Percentiles rank a stretch among this genome's conserved stretches.
Conservation (phyloP, 108 stramenopile species). For the Nitzschia palea region DNA sequence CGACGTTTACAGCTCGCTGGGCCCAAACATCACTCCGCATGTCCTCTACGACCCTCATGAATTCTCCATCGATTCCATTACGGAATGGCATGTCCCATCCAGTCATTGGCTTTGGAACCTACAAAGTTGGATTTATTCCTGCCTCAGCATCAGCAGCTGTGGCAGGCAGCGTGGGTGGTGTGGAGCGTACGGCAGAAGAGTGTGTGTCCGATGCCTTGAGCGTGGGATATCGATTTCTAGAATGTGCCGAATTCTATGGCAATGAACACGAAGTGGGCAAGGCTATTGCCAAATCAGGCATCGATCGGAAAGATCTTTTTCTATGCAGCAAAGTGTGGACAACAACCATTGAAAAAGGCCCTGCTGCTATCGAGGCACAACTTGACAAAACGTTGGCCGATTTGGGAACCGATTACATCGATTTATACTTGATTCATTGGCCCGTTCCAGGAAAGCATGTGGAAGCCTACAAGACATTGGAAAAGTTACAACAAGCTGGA, state of each 20-base stretch:
- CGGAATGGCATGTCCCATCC: slow-evolving; percentile 80
- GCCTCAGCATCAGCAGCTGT: slow-evolving; percentile 74
- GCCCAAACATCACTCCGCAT: background rate
- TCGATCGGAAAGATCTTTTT: slow-evolving; percentile 75
- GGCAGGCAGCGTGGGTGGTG: slow-evolving; percentile 12
- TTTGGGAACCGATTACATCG: slow-evolving; percentile 84
- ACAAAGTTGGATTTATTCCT: slow-evolving; percentile 92
- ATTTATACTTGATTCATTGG: slow-evolving; percentile 93
- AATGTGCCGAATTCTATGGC: slow-evolving; percentile 92
- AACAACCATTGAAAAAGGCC: slow-evolving; percentile 84
- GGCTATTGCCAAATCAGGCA: slow-evolving; percentile 68
- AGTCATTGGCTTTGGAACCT: slow-evolving; percentile 86
- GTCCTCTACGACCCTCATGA: slow-evolving; percentile 23
- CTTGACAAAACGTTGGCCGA: slow-evolving; percentile 76
- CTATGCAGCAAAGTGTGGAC: slow-evolving; percentile 93
- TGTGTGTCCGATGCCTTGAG: slow-evolving; percentile 75
- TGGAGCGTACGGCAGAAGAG: slow-evolving; percentile 67
- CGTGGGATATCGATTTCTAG: slow-evolving; percentile 84
- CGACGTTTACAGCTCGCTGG: background rate
- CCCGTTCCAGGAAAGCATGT: slow-evolving; percentile 89
- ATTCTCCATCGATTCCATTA: slow-evolving; percentile 62
- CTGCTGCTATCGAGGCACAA: slow-evolving; percentile 63
- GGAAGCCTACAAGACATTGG: slow-evolving; percentile 77
- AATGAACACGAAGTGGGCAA: slow-evolving; percentile 85
- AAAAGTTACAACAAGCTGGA: slow-evolving; percentile 59